A percentile compares a stretch with the other conserved stretches of the same genome.
phyloP scores from a whole-genome alignment of 495 filamentous ascomycete species.

The Astrothelium macrocarpum region DNA sequence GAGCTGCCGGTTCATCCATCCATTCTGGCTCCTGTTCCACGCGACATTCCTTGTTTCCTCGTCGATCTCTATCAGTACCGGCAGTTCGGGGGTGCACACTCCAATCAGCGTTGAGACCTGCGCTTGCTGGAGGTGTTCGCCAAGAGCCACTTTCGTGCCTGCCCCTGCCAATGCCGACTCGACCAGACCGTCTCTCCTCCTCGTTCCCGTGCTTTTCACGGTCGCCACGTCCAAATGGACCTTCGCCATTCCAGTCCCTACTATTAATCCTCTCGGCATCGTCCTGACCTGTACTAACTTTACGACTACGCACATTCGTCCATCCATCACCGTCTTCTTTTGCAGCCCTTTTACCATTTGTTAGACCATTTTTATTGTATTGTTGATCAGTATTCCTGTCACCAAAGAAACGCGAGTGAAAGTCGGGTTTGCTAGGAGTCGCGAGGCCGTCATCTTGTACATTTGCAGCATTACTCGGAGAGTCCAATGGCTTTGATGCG shows the following conservation, averaged over 20 bases:
- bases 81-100: slow-evolving; percentile 13
- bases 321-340: slow-evolving; percentile 49
- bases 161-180: slow-evolving; percentile 16
- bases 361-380: slow-evolving; percentile 34
- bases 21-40: slow-evolving; percentile 51
- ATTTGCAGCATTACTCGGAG: slow-evolving; percentile 14
- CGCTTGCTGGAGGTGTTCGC: neutral
- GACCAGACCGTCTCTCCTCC: slow-evolving; percentile 12
- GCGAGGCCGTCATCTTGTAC: slow-evolving; percentile 16
- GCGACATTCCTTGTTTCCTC: slow-evolving; percentile 45
- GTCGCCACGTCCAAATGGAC: slow-evolving; percentile 35
- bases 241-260: slow-evolving; percentile 46
- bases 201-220: slow-evolving; percentile 17
- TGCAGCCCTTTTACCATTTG: slow-evolving; percentile 35
- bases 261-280: slow-evolving; percentile 44
- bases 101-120: slow-evolving; percentile 1
- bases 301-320: slow-evolving; percentile 47
- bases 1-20: slow-evolving; percentile 28
- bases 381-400: slow-evolving; percentile 12
- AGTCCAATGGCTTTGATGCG: slow-evolving; percentile 17
- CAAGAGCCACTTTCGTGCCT: slow-evolving; percentile 13
- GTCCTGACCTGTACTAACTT: slow-evolving; percentile 46
- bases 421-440: neutral
- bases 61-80: slow-evolving; percentile 47
- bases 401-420: slow-evolving; percentile 11